Percentiles rank a stretch among this genome's conserved stretches.
Conservation (phyloP, 2,329 filamentous ascomycete genomes). For the Massarina eburnea region DNA sequence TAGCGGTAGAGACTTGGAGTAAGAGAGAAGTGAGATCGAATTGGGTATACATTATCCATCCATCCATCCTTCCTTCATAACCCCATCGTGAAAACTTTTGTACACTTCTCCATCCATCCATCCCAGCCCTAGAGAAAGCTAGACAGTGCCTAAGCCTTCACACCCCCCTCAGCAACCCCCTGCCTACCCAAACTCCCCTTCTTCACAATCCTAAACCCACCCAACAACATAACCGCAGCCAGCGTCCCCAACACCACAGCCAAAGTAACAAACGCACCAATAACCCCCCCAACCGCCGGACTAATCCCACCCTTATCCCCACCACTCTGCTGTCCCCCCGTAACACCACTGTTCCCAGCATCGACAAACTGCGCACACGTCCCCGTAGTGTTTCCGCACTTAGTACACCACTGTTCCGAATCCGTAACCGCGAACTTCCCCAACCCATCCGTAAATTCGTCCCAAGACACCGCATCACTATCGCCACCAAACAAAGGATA, state of each 20-base stretch:
- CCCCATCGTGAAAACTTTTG: background rate
- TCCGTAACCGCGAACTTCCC: slow-evolving; percentile 66
- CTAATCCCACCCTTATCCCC: slow-evolving; percentile 45
- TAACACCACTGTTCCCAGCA: slow-evolving; percentile 17
- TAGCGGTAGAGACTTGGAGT: background rate
- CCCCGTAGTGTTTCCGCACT: slow-evolving; percentile 73
- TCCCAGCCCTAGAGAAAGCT: background rate
- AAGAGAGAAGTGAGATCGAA: background rate
- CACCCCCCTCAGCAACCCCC: background rate
- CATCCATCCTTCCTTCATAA: background rate
- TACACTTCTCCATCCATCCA: background rate
- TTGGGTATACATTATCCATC: background rate
- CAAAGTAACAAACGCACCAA: slow-evolving; percentile 70
- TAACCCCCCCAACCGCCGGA: slow-evolving; percentile 73
- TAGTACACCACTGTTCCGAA: slow-evolving; percentile 69
- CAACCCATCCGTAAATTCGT: slow-evolving; percentile 66
- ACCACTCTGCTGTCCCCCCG: slow-evolving; percentile 12
- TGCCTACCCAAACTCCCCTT: slow-evolving; percentile 45
- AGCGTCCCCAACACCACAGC: slow-evolving; percentile 60
- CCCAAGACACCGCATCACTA: slow-evolving; percentile 64
- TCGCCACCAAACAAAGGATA: slow-evolving; percentile 65
- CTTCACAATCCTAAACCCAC: slow-evolving; percentile 60
- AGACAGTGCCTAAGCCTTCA: background rate
- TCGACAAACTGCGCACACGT: slow-evolving; percentile 58
- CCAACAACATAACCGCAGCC: slow-evolving; percentile 56